phyloP scores from a whole-genome alignment of 148 eudicot species.

The Rhododendron williamsianum region DNA sequence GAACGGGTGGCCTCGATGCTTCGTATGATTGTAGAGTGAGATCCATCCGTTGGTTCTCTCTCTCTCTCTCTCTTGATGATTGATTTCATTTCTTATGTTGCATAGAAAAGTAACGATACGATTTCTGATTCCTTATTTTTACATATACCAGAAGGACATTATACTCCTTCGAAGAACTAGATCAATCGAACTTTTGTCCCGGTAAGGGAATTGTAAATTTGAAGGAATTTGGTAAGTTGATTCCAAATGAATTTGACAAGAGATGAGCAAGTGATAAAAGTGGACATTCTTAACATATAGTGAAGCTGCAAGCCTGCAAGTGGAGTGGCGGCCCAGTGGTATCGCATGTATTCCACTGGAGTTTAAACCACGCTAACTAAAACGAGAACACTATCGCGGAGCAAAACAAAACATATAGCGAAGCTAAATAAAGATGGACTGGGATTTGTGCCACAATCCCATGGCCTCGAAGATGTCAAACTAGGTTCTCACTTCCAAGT shows the following conservation, averaged over 20 bases:
- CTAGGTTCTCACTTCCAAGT: not conserved
- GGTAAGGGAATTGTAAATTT: not conserved
- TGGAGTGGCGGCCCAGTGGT: not conserved
- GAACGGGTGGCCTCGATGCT: slow-evolving; percentile 46
- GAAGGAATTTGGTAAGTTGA: not conserved
- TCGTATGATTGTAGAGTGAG: slow-evolving; percentile 55
- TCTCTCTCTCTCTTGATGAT: not conserved
- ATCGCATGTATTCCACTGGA: no score
- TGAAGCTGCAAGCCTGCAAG: not conserved
- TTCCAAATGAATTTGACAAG: not conserved
- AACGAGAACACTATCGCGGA: not conserved
- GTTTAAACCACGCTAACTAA: not conserved
- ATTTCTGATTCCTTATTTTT: not conserved
- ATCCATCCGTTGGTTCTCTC: not conserved
- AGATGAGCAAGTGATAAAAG: not conserved
- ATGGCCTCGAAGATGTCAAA: not conserved
- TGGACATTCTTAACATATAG: not conserved
- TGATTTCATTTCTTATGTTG: not conserved
- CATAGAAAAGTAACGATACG: not conserved
- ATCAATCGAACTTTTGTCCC: not conserved
- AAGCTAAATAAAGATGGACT: not conserved
- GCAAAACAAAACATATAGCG: not conserved
- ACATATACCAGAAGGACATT: not conserved
- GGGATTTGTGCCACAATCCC: not conserved
- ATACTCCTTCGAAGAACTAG: not conserved